Conservation (phyloP, 768 basidiomycete species). For the Auricularia sp. region DNA sequence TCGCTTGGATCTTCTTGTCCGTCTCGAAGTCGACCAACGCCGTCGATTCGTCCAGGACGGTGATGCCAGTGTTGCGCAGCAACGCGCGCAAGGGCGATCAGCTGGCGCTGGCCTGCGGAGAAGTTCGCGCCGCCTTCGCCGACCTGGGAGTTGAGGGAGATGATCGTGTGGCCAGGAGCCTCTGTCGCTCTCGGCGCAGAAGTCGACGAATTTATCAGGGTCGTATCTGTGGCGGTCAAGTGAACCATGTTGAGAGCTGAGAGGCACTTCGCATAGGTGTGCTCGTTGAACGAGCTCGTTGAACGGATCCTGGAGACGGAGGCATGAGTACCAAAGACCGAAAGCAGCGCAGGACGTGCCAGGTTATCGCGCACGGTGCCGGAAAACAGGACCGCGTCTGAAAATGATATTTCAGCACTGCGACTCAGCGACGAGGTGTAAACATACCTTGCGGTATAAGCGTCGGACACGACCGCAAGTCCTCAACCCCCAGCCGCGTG, state of each 20-base stretch:
- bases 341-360: neutral
- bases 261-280: conserved; percentile 66
- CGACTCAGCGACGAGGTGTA: too few species aligned
- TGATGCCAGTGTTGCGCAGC: conserved; percentile 60
- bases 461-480: conserved; percentile 47
- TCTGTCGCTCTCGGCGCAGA: conserved; percentile 4
- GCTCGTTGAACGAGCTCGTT: conserved; percentile 52
- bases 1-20: conserved; percentile 50
- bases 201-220: neutral
- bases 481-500: conserved; percentile 52
- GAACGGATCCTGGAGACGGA: conserved; percentile 22
- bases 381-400: conserved; percentile 4
- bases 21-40: conserved; percentile 62
- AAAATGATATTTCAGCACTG: too few species aligned
- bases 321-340: neutral
- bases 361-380: conserved; percentile 3
- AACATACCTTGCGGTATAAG: conserved; percentile 14
- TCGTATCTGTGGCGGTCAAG: conserved; percentile 27
- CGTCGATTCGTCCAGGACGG: conserved; percentile 75
- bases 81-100: conserved; percentile 82
- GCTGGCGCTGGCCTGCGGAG: conserved; percentile 83
- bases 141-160: conserved; percentile 68
- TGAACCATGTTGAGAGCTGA: conserved; percentile 78
- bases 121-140: conserved; percentile 84
- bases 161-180: conserved; percentile 33